Base-by-base conservation (phyloP, 495 filamentous ascomycete genomes). In the Penicillium angulare region DNA sequence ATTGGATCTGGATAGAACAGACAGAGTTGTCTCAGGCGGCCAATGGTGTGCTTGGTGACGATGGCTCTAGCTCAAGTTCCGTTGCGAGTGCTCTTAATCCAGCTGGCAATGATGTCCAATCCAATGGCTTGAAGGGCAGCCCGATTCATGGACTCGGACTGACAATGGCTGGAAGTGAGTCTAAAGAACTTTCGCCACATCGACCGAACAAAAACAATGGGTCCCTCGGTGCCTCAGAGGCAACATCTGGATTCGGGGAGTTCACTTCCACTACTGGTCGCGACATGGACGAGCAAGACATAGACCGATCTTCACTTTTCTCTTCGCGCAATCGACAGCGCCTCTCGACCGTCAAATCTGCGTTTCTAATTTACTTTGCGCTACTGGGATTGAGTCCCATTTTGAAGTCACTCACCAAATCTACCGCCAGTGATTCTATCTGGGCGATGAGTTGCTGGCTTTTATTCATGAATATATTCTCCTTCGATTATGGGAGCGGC, bases 391-490 rank as follows among this genome's bases (percentile, higher is more conserved):
- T 98, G 3, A 92, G 88, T 21, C 93, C 93, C 0, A 97, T 98
- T 54, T 77, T 97, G 29, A 96, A 96, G 67, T 96, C 90, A 3
- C 79, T 98, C 12, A 97, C 93, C 1, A 84, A 85, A 29, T 96
- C 91, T 5, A 96, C 91, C 4, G 87, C 87, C 16, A 84, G 77
- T 24, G 93, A 98, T 74, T 90, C 85, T 20, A 97, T 98, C 55
- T 98, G 95, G 95, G 89, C 93, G 13, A 86, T 98, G 76, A 90
- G 88, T 55, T 89, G 85, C 68, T 95, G 89, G 86, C 77, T 98
- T 39, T 81, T 98, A 62, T 81, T 88, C 50, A 91, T 96, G 71
- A 97, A 98, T 69, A 88, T 97, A 57, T 90, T 96, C 67, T 95
- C 93, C 64, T 96, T 97, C 65, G 93, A 98, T 72, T 97, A 97